These are phyloP conservation scores for Hyphopichia fennica DNA, from an alignment of 1,139 yeast species.

Conservation along the genomic window DNA sequence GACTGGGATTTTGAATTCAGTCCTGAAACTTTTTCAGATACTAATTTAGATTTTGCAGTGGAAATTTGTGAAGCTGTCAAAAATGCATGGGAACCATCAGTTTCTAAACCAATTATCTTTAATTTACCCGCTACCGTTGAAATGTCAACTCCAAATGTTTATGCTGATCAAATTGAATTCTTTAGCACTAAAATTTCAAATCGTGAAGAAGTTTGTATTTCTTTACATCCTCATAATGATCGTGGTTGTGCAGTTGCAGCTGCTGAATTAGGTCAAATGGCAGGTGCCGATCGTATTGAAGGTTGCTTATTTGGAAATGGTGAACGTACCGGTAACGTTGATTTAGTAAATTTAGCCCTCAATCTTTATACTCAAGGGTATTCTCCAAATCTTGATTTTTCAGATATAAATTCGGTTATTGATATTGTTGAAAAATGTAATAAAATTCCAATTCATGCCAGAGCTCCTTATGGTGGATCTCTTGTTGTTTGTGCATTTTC, in stretches of 20 bases:
- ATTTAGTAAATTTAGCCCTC: constrained; percentile 86
- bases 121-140: constrained; percentile 99
- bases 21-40: constrained; percentile 93
- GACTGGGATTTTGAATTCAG: constrained; percentile 91
- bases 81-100: constrained; percentile 87
- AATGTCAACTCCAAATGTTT: constrained; percentile 89
- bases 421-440: constrained; percentile 91
- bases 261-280: constrained; percentile 88
- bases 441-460: constrained; percentile 87
- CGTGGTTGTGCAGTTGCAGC: constrained; percentile 99
- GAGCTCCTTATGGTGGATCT: constrained; percentile 97
- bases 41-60: constrained; percentile 79
- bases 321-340: constrained; percentile 98
- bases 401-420: constrained; percentile 77
- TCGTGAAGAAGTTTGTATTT: constrained; percentile 83
- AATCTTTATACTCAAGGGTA: constrained; percentile 95
- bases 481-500: constrained; percentile 95
- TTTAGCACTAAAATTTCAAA: constrained; percentile 75
- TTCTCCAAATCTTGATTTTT: constrained; percentile 80
- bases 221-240: constrained; percentile 94
- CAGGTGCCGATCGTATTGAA: constrained; percentile 97
- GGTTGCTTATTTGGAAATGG: constrained; percentile 98
- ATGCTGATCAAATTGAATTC: constrained; percentile 95
- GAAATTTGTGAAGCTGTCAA: constrained; percentile 95
- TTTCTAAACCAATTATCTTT: constrained; percentile 83